phyloP scores from a whole-genome alignment of 2,329 filamentous ascomycete species.

The Pestalotiopsis fici region DNA sequence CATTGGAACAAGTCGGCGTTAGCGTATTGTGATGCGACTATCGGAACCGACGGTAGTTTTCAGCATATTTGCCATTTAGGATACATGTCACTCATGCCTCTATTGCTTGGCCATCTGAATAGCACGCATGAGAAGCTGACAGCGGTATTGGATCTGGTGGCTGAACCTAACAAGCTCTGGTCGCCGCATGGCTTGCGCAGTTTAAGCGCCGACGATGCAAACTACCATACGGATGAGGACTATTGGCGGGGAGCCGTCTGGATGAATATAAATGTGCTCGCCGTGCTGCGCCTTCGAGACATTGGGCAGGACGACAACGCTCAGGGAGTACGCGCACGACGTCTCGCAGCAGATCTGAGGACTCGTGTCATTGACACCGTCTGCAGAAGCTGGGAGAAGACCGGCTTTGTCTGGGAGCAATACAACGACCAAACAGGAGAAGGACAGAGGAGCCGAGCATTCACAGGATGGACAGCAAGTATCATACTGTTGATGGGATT shows the following conservation, averaged over 20 bases:
- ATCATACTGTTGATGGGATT: slow-evolving; percentile 72
- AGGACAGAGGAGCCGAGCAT: slow-evolving; percentile 69
- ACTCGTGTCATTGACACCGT: slow-evolving; percentile 15
- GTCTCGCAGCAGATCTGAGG: slow-evolving; percentile 18
- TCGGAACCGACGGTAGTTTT: slow-evolving; percentile 38
- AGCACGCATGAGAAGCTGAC: slow-evolving; percentile 16
- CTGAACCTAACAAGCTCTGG: slow-evolving; percentile 15
- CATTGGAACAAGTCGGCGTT: slow-evolving; percentile 82
- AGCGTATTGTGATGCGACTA: slow-evolving; percentile 87
- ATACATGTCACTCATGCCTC: slow-evolving; percentile 18
- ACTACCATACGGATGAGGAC: slow-evolving; percentile 18
- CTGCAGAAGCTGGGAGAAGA: slow-evolving; percentile 59
- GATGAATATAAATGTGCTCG: slow-evolving; percentile 36
- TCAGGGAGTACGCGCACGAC: slow-evolving; percentile 8
- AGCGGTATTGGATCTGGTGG: slow-evolving; percentile 15
- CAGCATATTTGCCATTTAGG: slow-evolving; percentile 19
- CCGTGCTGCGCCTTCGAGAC: slow-evolving; percentile 56
- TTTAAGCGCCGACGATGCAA: slow-evolving; percentile 14
- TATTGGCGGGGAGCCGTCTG: slow-evolving; percentile 23
- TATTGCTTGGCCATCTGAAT: slow-evolving; percentile 20
- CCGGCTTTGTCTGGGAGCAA: slow-evolving; percentile 73
- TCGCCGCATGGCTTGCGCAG: slow-evolving; percentile 18
- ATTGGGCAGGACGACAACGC: slow-evolving; percentile 9
- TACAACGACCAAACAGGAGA: slow-evolving; percentile 68
- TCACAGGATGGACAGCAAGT: slow-evolving; percentile 74